phyloP scores from a whole-genome alignment of 441 rosid genomes.

The Populus hybrid region DNA sequence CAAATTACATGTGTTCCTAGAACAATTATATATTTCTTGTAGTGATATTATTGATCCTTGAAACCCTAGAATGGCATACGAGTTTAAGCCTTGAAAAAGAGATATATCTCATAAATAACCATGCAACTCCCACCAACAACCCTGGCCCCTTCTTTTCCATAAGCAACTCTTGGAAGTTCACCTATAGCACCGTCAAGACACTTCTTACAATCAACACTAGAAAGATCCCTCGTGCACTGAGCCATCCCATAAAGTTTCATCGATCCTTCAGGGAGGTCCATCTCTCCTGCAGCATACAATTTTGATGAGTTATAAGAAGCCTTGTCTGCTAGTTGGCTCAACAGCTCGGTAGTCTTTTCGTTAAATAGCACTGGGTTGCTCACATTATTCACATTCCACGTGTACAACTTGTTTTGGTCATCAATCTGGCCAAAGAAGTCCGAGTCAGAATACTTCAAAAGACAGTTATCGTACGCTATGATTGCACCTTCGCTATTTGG shows the following conservation, averaged over 20 bases:
- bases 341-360: constrained; percentile 10
- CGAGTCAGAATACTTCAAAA: constrained; percentile 20
- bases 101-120: constrained; percentile 49
- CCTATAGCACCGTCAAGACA: no score
- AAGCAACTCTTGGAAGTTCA: no score
- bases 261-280: constrained; percentile 11
- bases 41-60: background rate
- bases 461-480: constrained; percentile 33
- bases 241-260: constrained; percentile 15
- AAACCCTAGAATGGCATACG: background rate
- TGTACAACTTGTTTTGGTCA: constrained; percentile 13
- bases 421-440: background rate
- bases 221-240: constrained; percentile 32
- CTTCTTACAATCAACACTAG: no score
- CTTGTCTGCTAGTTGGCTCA: constrained; percentile 12
- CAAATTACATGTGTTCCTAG: no score
- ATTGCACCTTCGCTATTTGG: constrained; percentile 25
- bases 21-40: background rate
- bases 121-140: constrained; percentile 16
- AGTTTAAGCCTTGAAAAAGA: background rate
- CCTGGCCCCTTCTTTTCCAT: no score
- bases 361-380: constrained; percentile 17
- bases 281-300: constrained; percentile 37
- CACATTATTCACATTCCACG: constrained; percentile 18
- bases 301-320: constrained; percentile 9